Evolutionary conservation across 164 flowering plant genomes (phyloP).

Genomic region (Houttuynia cordata): DNA sequence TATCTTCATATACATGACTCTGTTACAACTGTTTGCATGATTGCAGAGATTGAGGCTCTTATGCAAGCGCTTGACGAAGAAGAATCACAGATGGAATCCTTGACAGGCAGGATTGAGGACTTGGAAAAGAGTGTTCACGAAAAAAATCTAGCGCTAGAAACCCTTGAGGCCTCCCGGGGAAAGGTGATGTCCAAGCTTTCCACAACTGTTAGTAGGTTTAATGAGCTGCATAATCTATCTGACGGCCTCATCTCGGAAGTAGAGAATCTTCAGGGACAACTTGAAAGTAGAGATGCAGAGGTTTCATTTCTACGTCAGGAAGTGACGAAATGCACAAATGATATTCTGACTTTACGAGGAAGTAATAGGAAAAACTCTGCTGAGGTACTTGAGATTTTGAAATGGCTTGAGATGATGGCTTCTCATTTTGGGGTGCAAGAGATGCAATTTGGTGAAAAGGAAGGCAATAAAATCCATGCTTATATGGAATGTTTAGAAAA

Average conservation of each 20-base stretch:
- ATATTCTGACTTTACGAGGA: constrained; percentile 57
- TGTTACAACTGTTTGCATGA: not conserved
- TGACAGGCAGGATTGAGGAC: constrained; percentile 36
- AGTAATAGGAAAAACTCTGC: constrained; percentile 39
- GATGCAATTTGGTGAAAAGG: constrained; percentile 21
- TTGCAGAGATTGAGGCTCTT: constrained; percentile 71
- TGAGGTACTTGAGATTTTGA: constrained; percentile 40
- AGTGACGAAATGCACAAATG: constrained; percentile 87
- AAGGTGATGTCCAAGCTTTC: constrained; percentile 75
- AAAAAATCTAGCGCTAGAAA: constrained; percentile 54
- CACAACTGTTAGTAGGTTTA: constrained; percentile 76
- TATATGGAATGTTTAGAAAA: constrained; percentile 44
- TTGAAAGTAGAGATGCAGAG: constrained; percentile 78
- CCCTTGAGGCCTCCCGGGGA: constrained; percentile 68
- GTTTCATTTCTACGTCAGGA: constrained; percentile 92
- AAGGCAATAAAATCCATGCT: constrained; percentile 16
- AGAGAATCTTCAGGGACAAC: constrained; percentile 77
- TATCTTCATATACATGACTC: no score
- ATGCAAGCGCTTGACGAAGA: constrained; percentile 98
- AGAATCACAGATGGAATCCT: constrained; percentile 75
- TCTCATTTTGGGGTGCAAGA: constrained; percentile 31
- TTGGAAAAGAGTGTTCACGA: constrained; percentile 47
- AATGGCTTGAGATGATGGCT: constrained; percentile 46
- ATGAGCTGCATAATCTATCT: constrained; percentile 82
- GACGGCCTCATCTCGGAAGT: constrained; percentile 74